Conservation (phyloP, 225 moss, liverwort and hornwort genomes). For the Pleurozium schreberi region DNA sequence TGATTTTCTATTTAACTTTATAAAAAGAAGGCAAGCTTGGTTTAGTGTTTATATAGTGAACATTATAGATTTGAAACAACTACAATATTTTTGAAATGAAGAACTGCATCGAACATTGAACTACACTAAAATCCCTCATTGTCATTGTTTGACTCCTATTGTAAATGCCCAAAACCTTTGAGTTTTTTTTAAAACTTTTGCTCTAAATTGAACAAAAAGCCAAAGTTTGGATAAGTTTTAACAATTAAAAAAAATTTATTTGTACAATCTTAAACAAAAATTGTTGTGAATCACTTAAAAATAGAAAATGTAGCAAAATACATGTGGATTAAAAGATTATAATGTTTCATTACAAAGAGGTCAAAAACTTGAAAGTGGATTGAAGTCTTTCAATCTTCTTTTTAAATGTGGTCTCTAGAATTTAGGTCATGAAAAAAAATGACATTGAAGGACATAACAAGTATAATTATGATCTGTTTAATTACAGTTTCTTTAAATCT, state of each 20-base stretch:
- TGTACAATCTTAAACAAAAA: background rate
- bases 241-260: too few species aligned
- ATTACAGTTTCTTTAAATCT: fast-evolving
- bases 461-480: background rate
- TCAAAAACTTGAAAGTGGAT: background rate
- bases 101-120: background rate
- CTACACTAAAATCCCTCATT: background rate
- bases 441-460: too few species aligned
- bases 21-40: background rate
- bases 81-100: background rate
- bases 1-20: background rate
- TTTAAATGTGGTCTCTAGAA: too few species aligned
- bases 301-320: too few species aligned
- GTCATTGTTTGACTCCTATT: background rate
- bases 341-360: background rate
- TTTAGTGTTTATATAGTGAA: background rate
- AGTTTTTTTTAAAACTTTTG: background rate
- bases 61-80: background rate
- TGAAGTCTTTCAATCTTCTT: background rate
- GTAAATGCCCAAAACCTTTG: too few species aligned
- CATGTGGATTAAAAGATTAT: background rate
- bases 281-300: background rate
- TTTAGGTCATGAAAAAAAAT: background rate
- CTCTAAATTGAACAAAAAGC: background rate
- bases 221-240: background rate